phyloP scores from a whole-genome alignment of 1,284 basidiomycete species.

The Sporisorium iseilematis-ciliati region DNA sequence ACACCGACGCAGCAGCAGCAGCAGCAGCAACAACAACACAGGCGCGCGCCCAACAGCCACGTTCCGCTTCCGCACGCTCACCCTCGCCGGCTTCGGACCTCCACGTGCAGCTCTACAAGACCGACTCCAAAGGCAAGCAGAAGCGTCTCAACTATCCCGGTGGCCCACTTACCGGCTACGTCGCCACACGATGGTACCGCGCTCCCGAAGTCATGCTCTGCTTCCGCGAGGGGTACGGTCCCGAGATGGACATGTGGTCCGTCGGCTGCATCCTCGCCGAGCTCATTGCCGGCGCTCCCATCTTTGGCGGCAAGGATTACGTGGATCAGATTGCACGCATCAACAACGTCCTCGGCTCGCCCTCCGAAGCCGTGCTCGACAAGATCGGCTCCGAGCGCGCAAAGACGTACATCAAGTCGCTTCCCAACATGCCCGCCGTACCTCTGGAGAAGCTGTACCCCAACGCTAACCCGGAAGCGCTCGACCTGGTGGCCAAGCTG shows the following conservation, averaged over 20 bases:
- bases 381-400: conserved; percentile 66
- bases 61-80: conserved; percentile 25
- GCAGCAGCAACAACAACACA: conserved; percentile 1
- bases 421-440: conserved; percentile 55
- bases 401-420: conserved; percentile 62
- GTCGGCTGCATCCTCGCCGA: conserved; percentile 69
- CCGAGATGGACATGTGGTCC: conserved; percentile 69
- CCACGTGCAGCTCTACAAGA: conserved; percentile 49
- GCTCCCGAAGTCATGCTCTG: conserved; percentile 70
- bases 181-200: conserved; percentile 68
- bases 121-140: conserved; percentile 52
- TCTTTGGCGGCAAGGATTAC: conserved; percentile 69
- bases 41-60: neutral
- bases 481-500: conserved; percentile 63
- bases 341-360: conserved; percentile 66
- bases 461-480: conserved; percentile 53
- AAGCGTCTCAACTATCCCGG: conserved; percentile 64
- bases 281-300: conserved; percentile 63
- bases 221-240: conserved; percentile 65
- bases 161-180: conserved; percentile 67
- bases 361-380: conserved; percentile 53
- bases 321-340: conserved; percentile 68
- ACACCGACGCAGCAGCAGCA: conserved; percentile 1
- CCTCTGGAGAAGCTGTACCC: conserved; percentile 59
- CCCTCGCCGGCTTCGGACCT: conserved; percentile 39